A percentile compares a stretch with the other conserved stretches of the same genome.
Evolutionary conservation across 2,329 filamentous ascomycete genomes (phyloP).

Genomic region (Epichloe gansuensis): DNA sequence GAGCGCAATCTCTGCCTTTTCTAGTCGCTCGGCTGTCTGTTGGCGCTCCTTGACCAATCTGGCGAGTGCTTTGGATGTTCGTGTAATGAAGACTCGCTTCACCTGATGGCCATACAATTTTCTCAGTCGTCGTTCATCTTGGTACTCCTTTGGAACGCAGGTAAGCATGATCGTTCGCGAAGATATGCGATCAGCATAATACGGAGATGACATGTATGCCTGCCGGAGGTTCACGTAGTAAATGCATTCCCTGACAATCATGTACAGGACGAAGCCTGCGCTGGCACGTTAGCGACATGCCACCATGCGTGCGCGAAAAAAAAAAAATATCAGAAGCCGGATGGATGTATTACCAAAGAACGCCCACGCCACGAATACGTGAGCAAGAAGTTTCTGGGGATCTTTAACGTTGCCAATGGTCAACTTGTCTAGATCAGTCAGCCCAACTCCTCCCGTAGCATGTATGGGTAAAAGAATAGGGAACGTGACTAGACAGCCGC

Average conservation of each 20-base stretch:
- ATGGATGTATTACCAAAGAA: constrained; percentile 41
- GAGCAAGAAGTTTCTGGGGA: constrained; percentile 59
- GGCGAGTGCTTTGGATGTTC: constrained; percentile 63
- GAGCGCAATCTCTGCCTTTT: constrained; percentile 75
- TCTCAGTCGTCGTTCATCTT: constrained; percentile 63
- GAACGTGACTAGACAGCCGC: constrained; percentile 75
- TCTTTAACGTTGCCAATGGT: constrained; percentile 62
- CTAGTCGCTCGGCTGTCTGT: constrained; percentile 66
- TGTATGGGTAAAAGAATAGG: constrained; percentile 81
- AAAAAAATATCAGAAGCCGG: neutral
- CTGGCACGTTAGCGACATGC: neutral
- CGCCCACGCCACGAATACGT: constrained; percentile 66
- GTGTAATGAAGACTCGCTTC: constrained; percentile 71
- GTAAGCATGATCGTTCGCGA: constrained; percentile 84
- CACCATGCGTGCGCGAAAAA: neutral
- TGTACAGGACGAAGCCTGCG: constrained; percentile 74
- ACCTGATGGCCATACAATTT: constrained; percentile 73
- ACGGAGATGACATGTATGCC: constrained; percentile 75
- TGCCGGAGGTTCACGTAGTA: constrained; percentile 90
- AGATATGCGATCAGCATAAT: constrained; percentile 75
- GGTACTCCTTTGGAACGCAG: constrained; percentile 66
- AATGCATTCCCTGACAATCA: constrained; percentile 75
- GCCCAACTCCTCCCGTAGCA: constrained; percentile 58
- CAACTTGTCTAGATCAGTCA: constrained; percentile 60
- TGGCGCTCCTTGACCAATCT: constrained; percentile 74